A percentile compares a stretch with the other conserved stretches of the same genome.
Evolutionary conservation across 441 rosid species (phyloP).

Genomic region (Omphalea diandra): DNA sequence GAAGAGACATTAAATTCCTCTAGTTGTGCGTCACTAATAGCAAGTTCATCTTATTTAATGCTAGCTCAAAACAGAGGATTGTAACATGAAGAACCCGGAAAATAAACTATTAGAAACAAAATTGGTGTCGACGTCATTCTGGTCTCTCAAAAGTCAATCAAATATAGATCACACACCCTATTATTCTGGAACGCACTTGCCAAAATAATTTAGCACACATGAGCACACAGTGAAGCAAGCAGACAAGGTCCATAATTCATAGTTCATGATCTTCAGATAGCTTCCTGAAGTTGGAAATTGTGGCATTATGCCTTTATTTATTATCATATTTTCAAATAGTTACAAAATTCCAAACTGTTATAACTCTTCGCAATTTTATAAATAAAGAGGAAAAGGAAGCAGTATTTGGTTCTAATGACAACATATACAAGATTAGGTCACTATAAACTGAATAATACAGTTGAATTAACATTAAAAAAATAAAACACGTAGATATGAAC

Average conservation of each 20-base stretch:
- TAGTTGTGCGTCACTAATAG: too few species aligned
- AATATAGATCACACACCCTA: too few species aligned
- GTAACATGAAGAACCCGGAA: too few species aligned
- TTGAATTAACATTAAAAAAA: background rate
- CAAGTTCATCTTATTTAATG: too few species aligned
- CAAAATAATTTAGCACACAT: too few species aligned
- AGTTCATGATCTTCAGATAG: background rate
- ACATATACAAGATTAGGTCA: conserved; percentile 21
- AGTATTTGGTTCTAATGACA: background rate
- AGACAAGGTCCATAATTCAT: background rate
- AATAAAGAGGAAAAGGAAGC: conserved; percentile 1
- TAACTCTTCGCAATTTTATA: conserved; percentile 3
- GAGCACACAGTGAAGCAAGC: too few species aligned
- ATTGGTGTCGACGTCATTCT: too few species aligned
- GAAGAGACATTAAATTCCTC: too few species aligned
- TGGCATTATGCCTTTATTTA: background rate
- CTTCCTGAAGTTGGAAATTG: background rate
- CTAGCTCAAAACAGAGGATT: too few species aligned
- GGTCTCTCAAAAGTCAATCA: too few species aligned
- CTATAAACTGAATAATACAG: conserved; percentile 18
- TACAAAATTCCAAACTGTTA: conserved; percentile 1
- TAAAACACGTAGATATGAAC: background rate
- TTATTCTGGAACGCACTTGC: too few species aligned
- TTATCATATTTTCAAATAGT: background rate
- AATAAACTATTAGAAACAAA: too few species aligned